Base-by-base conservation (phyloP, 148 eudicot genomes). In the Silene uniflora region DNA sequence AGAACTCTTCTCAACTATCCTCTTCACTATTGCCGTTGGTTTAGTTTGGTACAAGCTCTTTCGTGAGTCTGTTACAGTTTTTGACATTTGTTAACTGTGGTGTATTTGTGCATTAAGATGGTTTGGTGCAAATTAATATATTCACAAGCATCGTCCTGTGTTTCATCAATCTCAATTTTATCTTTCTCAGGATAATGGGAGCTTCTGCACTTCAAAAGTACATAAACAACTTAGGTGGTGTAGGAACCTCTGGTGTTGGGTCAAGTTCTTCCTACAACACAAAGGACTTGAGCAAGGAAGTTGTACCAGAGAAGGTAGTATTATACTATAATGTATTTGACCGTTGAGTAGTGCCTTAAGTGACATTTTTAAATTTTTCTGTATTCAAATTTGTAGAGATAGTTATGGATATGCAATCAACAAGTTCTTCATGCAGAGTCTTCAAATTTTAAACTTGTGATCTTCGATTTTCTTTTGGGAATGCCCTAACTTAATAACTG, bases 221-320 rank as follows among this genome's bases (percentile, higher is more conserved):
- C 85, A 84, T 95, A 70, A 84, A 85, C 79, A 77, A 91, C 84
- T 85, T 95, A 78, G 93, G 93, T 70, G 93, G 96, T 42, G 86
- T 89, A 55, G 99, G 99, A 84, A 77, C 96, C 76, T 83, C 97
- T 62, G 96, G 99, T 81, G 96, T 95, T 81, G 96, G 97, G 32
- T 89, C 99, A 67, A 87, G 89, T 76, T 89, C 97, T 81, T 86
- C 97, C 10, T 89, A 87, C 83, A 23, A 87, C 54, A 88, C 96
- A 42, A 95, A 95, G 85, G 97, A 92, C 52, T 70, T 84, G 80
- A 92, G 85, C 76, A 95, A 89, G 82, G 99, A 95, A 83, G 83
- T 95, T 62, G 68, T 82, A 78, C 97, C 99, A 22, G 99, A 95
- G 78, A 95, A 92, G 96, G 99, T 92, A 82, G 42, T 24, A 4